Conservation (phyloP, 176 grass and related monocot species). For the Luzula sylvatica region DNA sequence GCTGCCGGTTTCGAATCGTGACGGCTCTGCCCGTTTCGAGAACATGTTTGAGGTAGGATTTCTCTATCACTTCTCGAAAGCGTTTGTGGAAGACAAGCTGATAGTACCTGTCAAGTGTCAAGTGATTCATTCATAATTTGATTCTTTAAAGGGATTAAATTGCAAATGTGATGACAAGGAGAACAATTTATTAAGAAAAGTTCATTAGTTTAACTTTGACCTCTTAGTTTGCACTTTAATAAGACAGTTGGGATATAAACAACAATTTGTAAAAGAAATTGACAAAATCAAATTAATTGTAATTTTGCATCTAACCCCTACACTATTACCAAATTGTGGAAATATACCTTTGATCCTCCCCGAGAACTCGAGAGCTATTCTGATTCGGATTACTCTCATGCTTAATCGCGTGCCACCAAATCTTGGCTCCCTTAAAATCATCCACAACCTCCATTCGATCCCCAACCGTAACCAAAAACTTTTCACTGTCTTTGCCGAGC, state of each 20-base stretch:
- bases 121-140: neutral
- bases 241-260: no score
- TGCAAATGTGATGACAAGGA: no score
- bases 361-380: neutral
- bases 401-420: conserved; percentile 40
- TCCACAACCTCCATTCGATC: conserved; percentile 46
- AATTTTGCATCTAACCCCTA: neutral
- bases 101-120: conserved; percentile 23
- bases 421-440: conserved; percentile 10
- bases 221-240: no score
- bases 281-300: neutral
- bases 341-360: neutral
- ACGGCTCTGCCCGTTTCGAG: conserved; percentile 27
- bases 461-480: conserved; percentile 29
- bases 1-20: conserved; percentile 32
- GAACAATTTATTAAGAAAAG: no score
- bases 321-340: neutral
- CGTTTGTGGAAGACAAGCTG: conserved; percentile 25
- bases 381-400: fast-evolving
- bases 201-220: no score
- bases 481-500: conserved; percentile 27
- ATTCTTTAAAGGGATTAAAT: neutral
- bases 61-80: conserved; percentile 27
- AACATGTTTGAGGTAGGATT: conserved; percentile 27
- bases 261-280: neutral